Base-by-base conservation (phyloP, 2,329 filamentous ascomycete species). In the Fusarium transvaalense region DNA sequence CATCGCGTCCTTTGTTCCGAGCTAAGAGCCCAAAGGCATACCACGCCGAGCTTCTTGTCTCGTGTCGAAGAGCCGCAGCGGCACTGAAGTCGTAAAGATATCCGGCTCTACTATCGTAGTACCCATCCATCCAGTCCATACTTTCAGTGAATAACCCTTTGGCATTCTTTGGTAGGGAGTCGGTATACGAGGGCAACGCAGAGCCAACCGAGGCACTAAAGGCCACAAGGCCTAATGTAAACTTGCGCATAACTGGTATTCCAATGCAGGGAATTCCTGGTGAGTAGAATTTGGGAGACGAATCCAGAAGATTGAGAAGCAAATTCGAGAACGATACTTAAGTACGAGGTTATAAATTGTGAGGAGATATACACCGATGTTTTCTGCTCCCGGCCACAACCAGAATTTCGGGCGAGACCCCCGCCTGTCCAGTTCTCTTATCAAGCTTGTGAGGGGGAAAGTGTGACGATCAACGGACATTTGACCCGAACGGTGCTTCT, bases 21-120 rank as follows among this genome's bases (percentile, higher is more conserved):
- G 86, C 85, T 23, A 89, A 75, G 5, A 90, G 78, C 0, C 87
- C 87, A 6, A 85, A 79, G 0, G 86, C 85, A 73, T 89, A 89
- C 87, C 88, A 89, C 0, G 81, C 81, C 0, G 85, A 86, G 42
- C 82, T 83, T 54, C 86, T 81, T 1, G 86, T 89, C 43, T 88
- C 86, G 61, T 89, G 86, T 4, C 82, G 79, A 9, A 87, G 77
- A 1, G 85, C 84, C 10, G 79, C 73, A 4, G 76, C 62, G 13
- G 79, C 77, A 58, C 80, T 77, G 38, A 85, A 81, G 43, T 84
- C 80, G 73, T 86, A 87, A 17, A 89, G 75, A 59, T 89, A 89
- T 1, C 83, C 84, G 8, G 82, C 82, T 3, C 76, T 75, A 3
- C 77, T 55, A 63, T 89, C 87, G 68, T 88, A 89, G 56, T 82